Conservation (phyloP, 129 eudicot species). For the Deinandra increscens region DNA sequence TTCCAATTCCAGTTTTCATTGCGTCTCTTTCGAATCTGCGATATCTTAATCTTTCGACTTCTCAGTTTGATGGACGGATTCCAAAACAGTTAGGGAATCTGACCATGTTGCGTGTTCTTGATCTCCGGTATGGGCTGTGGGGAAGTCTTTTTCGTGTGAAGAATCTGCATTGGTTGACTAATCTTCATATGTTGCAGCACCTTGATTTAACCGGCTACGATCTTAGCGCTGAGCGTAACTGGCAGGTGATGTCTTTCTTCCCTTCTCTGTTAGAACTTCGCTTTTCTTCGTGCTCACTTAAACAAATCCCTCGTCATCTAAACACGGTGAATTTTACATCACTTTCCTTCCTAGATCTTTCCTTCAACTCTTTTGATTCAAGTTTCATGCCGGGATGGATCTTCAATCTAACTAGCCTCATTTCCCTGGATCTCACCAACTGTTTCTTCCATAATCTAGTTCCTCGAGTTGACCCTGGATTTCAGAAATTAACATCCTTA, state of each 20-base stretch:
- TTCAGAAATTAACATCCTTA: slow-evolving; percentile 5
- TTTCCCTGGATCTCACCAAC: slow-evolving; percentile 22
- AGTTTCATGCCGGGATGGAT: slow-evolving; percentile 37
- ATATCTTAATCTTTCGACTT: slow-evolving; percentile 30
- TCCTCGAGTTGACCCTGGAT: slow-evolving; percentile 20
- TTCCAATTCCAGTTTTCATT: slow-evolving; percentile 18
- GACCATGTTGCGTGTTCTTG: slow-evolving; percentile 22
- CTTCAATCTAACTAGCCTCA: slow-evolving; percentile 13
- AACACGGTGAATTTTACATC: slow-evolving; percentile 10
- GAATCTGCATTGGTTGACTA: slow-evolving; percentile 28
- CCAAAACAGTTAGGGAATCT: slow-evolving; percentile 28
- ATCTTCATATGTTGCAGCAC: slow-evolving; percentile 13
- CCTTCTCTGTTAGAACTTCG: slow-evolving; percentile 33
- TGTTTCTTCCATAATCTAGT: slow-evolving; percentile 15
- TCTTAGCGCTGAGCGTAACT: slow-evolving; percentile 17
- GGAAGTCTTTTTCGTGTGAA: not conserved
- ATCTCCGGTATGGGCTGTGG: slow-evolving; percentile 3
- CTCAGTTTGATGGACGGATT: slow-evolving; percentile 20
- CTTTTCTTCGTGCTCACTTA: slow-evolving; percentile 25
- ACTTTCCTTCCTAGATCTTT: slow-evolving; percentile 38
- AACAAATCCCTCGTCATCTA: slow-evolving; percentile 13
- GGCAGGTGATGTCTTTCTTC: slow-evolving; percentile 40
- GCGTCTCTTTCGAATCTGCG: slow-evolving; percentile 20
- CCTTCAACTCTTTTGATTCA: slow-evolving; percentile 23
- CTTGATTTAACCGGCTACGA: slow-evolving; percentile 20